phyloP scores from a whole-genome alignment of 208 protist genomes.

The Crithidia expoeki region DNA sequence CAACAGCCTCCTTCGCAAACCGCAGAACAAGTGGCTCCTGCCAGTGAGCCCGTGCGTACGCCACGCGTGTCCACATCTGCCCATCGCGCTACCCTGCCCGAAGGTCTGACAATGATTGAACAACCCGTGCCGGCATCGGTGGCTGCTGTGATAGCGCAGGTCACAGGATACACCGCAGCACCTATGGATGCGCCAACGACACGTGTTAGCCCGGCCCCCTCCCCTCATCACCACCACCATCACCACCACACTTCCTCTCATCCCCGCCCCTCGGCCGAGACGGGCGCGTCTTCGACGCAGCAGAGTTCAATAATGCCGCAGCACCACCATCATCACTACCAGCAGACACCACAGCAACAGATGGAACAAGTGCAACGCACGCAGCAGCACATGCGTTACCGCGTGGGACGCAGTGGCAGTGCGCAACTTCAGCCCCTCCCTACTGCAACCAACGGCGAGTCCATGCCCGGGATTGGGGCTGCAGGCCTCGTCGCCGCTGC shows the following conservation, averaged over 20 bases:
- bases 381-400: not conserved
- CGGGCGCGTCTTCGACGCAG: slow-evolving; percentile 6
- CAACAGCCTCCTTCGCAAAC: slow-evolving; percentile 10
- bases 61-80: not conserved
- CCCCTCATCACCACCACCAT: not conserved
- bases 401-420: too few species aligned
- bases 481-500: slow-evolving; percentile 7
- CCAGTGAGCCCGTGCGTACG: too few species aligned
- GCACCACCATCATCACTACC: slow-evolving; percentile 12
- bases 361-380: too few species aligned
- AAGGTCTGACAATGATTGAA: slow-evolving; percentile 6
- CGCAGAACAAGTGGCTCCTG: slow-evolving; percentile 1
- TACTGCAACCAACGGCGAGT: not conserved
- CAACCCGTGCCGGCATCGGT: slow-evolving; percentile 25
- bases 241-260: slow-evolving; percentile 8
- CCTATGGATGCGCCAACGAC: not conserved
- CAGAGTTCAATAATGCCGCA: slow-evolving; percentile 7
- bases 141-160: slow-evolving; percentile 21
- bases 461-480: not conserved
- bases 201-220: not conserved
- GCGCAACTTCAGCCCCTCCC: slow-evolving; percentile 23
- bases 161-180: not conserved
- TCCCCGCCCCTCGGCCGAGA: slow-evolving; percentile 1
- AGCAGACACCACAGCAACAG: slow-evolving; percentile 8
- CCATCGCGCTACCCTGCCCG: not conserved